Conservation (phyloP, 192 early-diverging fungal species). For the Umbelopsis isabellina region DNA sequence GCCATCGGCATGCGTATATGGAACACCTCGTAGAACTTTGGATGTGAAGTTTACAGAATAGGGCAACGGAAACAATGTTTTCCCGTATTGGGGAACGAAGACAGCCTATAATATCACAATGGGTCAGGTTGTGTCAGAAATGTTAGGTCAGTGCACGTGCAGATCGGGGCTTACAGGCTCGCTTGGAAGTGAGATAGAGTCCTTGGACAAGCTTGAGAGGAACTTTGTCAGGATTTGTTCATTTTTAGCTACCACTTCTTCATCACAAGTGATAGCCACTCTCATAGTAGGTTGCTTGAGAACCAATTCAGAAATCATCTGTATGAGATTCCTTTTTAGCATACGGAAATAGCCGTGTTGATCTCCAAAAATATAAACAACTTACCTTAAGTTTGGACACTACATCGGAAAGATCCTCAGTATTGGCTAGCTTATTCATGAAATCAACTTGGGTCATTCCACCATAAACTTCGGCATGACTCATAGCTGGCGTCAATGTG, state of each 20-base stretch:
- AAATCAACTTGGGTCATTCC: slow-evolving; percentile 81
- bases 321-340: background rate
- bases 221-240: slow-evolving; percentile 46
- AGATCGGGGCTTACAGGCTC: slow-evolving; percentile 19
- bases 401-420: slow-evolving; percentile 65
- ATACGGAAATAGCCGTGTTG: background rate
- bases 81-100: slow-evolving; percentile 55
- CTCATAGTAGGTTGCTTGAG: slow-evolving; percentile 52
- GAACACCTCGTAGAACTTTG: slow-evolving; percentile 73
- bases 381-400: slow-evolving; percentile 63
- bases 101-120: slow-evolving; percentile 26
- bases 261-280: slow-evolving; percentile 57
- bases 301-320: slow-evolving; percentile 41
- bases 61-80: slow-evolving; percentile 82
- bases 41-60: slow-evolving; percentile 87
- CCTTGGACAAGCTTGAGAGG: slow-evolving; percentile 40
- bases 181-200: background rate
- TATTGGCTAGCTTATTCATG: slow-evolving; percentile 70
- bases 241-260: slow-evolving; percentile 51
- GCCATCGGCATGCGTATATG: slow-evolving; percentile 84
- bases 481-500: slow-evolving; percentile 59
- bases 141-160: slow-evolving; percentile 6
- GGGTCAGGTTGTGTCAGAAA: background rate
- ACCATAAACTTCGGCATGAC: slow-evolving; percentile 48
- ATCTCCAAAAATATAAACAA: slow-evolving; percentile 32